Percentiles rank a stretch among this genome's conserved stretches.
These are phyloP conservation scores for Sporothrix brunneoviolacea DNA, from an alignment of 2,329 filamentous ascomycete species.

Conservation along the genomic window DNA sequence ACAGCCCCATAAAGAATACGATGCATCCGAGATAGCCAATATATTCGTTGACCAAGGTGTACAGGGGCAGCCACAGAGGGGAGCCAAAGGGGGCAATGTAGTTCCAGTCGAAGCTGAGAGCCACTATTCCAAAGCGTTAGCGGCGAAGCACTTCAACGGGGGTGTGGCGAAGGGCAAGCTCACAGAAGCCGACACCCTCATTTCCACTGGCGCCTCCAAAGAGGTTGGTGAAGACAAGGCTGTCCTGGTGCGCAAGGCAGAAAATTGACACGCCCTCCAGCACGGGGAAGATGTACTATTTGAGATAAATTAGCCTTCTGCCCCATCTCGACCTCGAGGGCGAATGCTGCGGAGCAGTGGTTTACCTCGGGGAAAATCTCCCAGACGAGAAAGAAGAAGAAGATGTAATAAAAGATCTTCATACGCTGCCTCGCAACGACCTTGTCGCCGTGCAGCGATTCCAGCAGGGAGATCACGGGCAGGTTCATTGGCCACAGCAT, in stretches of 20 bases:
- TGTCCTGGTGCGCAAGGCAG: constrained; percentile 20
- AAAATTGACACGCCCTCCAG: constrained; percentile 19
- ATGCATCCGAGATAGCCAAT: constrained; percentile 33
- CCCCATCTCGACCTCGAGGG: no score
- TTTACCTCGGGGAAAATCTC: constrained; percentile 39
- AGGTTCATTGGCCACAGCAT: constrained; percentile 37
- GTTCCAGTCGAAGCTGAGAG: constrained; percentile 37
- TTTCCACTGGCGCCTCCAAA: constrained; percentile 38
- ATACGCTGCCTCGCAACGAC: constrained; percentile 33
- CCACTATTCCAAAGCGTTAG: no score
- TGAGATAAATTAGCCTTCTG: no score
- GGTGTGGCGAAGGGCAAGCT: background rate
- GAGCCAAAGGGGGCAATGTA: constrained; percentile 34
- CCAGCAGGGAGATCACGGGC: constrained; percentile 22
- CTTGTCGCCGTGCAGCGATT: constrained; percentile 22
- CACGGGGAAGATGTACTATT: constrained; percentile 21
- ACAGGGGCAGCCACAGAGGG: constrained; percentile 28
- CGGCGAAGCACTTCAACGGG: no score
- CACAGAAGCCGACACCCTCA: constrained; percentile 34
- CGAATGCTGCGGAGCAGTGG: no score
- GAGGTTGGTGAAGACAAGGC: constrained; percentile 29
- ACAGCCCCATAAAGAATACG: constrained; percentile 31
- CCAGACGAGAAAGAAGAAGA: constrained; percentile 36
- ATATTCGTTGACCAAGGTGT: constrained; percentile 32
- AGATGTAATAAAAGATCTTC: constrained; percentile 34